Conservation (phyloP, 163 green algal genomes). For the Scenedesmus sp. region DNA sequence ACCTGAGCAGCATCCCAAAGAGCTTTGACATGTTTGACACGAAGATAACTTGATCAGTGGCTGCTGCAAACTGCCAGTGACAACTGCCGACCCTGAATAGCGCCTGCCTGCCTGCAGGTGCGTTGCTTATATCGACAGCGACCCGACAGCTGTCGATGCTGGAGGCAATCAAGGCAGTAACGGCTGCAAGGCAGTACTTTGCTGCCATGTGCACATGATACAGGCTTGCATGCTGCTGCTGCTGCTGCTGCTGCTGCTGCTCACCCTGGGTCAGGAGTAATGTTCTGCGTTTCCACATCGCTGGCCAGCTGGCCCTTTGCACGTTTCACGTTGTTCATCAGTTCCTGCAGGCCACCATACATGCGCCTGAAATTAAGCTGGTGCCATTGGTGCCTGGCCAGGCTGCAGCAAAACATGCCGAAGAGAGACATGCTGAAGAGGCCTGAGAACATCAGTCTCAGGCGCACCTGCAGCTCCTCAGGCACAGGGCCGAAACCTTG, state of each 20-base stretch:
- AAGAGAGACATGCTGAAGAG: conserved; percentile 8
- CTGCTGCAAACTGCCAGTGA: not conserved
- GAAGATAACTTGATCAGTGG: not conserved
- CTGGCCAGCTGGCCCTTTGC: conserved; percentile 56
- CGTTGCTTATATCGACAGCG: not conserved
- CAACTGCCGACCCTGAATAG: not conserved
- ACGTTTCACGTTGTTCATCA: conserved; percentile 66
- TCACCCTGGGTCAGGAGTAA: conserved; percentile 67
- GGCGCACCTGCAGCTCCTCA: conserved; percentile 29
- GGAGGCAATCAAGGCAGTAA: not conserved
- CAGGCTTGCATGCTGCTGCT: not conserved
- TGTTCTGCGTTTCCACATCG: conserved; percentile 61
- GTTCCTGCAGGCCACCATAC: conserved; percentile 37
- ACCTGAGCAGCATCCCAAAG: conserved; percentile 57
- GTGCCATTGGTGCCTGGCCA: not conserved
- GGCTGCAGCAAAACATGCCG: not conserved
- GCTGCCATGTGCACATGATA: not conserved
- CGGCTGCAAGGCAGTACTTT: not conserved
- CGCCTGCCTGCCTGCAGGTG: not conserved
- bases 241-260: not conserved
- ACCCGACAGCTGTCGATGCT: not conserved
- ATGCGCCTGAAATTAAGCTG: not conserved
- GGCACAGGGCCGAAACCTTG: not conserved
- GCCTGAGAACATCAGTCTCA: not conserved
- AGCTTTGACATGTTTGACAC: not conserved